These are phyloP conservation scores for Dipteronia sinensis DNA, from an alignment of 345 rosid species.

Conservation along the genomic window DNA sequence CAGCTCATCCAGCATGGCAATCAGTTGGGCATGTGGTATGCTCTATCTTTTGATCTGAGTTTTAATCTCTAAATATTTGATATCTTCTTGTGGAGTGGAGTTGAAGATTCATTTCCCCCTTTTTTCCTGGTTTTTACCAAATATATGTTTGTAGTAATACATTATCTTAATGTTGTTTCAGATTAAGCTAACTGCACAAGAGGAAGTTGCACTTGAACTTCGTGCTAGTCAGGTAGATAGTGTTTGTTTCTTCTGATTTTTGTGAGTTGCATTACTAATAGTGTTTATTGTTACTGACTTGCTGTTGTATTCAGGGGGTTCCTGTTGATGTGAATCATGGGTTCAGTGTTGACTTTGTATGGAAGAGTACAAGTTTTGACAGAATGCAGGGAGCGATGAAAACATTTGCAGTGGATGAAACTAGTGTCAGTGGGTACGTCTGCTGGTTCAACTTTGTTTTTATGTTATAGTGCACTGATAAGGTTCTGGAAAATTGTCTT, in stretches of 20 bases:
- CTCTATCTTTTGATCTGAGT: conserved; percentile 24
- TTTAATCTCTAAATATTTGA: background rate
- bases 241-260: conserved; percentile 20
- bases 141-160: background rate
- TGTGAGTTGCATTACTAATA: background rate
- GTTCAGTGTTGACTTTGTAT: conserved; percentile 96
- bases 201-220: conserved; percentile 99
- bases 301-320: conserved; percentile 65
- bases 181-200: conserved; percentile 98
- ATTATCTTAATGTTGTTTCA: conserved; percentile 32
- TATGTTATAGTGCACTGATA: background rate
- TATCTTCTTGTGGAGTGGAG: background rate
- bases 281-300: conserved; percentile 14
- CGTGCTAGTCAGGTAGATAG: conserved; percentile 88
- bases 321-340: conserved; percentile 96
- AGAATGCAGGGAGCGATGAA: conserved; percentile 99
- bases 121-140: background rate
- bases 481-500: background rate
- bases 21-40: conserved; percentile 99
- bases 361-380: conserved; percentile 99
- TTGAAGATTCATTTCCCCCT: background rate
- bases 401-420: conserved; percentile 99
- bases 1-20: conserved; percentile 98
- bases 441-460: conserved; percentile 9
- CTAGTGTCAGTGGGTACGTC: conserved; percentile 99